These are phyloP conservation scores for Penicillium steckii DNA, from an alignment of 495 filamentous ascomycete genomes.

Conservation along the genomic window DNA sequence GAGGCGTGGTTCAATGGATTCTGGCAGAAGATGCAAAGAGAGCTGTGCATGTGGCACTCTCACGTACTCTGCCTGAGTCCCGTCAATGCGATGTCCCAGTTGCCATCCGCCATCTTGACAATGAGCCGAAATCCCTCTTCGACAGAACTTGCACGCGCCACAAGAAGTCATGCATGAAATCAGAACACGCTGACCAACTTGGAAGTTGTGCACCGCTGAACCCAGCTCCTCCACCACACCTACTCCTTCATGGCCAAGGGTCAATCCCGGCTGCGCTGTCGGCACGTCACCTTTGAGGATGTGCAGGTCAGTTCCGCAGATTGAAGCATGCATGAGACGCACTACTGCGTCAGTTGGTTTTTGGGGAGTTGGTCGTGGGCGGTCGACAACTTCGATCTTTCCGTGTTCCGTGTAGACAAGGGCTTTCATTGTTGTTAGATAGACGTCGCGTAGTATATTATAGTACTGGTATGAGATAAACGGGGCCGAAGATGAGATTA, in stretches of 20 bases:
- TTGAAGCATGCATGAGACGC: conserved; percentile 71
- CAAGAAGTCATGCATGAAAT: conserved; percentile 43
- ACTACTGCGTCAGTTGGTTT: conserved; percentile 75
- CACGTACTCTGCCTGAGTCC: conserved; percentile 52
- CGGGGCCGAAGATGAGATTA: no score
- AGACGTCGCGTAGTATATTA: no score
- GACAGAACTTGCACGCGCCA: conserved; percentile 40
- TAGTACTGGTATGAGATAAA: no score
- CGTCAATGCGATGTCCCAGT: conserved; percentile 43
- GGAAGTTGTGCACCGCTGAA: conserved; percentile 48
- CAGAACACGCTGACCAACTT: conserved; percentile 40
- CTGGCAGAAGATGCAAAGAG: conserved; percentile 38
- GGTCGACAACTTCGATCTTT: conserved; percentile 41
- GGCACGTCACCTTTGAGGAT: conserved; percentile 68
- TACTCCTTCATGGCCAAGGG: conserved; percentile 82
- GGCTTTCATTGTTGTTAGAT: conserved; percentile 33
- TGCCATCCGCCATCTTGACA: conserved; percentile 43
- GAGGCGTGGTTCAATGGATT: conserved; percentile 30
- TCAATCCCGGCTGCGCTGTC: conserved; percentile 68
- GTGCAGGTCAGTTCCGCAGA: conserved; percentile 82
- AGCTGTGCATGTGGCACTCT: conserved; percentile 44
- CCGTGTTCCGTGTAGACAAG: conserved; percentile 31
- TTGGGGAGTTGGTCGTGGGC: conserved; percentile 63
- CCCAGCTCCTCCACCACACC: conserved; percentile 76
- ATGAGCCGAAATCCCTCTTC: conserved; percentile 33